Percentiles rank a stretch among this genome's conserved stretches.
These are phyloP conservation scores for Zymoseptoria passerinii DNA, from an alignment of 2,329 filamentous ascomycete species.

Conservation along the genomic window DNA sequence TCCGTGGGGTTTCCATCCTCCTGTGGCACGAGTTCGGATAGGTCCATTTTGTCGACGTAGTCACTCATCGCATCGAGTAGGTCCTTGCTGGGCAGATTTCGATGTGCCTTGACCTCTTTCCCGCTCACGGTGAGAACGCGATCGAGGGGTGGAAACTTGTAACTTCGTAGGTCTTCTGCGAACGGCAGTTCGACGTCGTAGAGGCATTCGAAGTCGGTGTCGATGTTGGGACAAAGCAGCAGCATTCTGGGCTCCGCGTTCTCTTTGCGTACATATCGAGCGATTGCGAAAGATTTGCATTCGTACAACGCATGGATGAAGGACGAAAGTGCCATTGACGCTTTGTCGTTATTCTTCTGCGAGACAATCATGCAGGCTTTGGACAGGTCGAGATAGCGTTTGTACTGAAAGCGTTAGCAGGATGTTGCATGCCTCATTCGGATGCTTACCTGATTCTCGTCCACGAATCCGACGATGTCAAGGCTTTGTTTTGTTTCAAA, in stretches of 20 bases:
- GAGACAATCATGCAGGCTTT: constrained; percentile 70
- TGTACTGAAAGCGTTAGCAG: constrained; percentile 45
- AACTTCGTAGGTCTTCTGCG: constrained; percentile 82
- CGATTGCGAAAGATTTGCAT: constrained; percentile 76
- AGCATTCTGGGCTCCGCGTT: constrained; percentile 68
- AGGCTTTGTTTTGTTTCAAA: constrained; percentile 68
- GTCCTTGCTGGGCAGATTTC: constrained; percentile 68
- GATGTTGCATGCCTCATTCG: neutral
- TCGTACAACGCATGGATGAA: constrained; percentile 82
- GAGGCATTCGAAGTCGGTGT: constrained; percentile 71
- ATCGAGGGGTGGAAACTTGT: constrained; percentile 84
- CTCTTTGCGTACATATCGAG: constrained; percentile 76
- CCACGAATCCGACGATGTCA: constrained; percentile 80
- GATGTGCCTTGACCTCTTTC: constrained; percentile 69
- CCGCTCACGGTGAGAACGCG: constrained; percentile 81
- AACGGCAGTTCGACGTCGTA: constrained; percentile 89
- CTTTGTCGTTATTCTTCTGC: constrained; percentile 69
- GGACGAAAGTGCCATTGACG: constrained; percentile 76
- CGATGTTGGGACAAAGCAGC: constrained; percentile 71
- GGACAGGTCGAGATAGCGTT: constrained; percentile 78
- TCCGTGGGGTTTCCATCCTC: constrained; percentile 62
- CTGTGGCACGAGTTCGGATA: constrained; percentile 61
- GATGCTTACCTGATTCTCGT: constrained; percentile 49
- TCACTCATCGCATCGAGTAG: constrained; percentile 76
- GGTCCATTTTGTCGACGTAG: constrained; percentile 89